Base-by-base conservation (phyloP, 1,139 yeast species). In the Pichia inconspicua region DNA sequence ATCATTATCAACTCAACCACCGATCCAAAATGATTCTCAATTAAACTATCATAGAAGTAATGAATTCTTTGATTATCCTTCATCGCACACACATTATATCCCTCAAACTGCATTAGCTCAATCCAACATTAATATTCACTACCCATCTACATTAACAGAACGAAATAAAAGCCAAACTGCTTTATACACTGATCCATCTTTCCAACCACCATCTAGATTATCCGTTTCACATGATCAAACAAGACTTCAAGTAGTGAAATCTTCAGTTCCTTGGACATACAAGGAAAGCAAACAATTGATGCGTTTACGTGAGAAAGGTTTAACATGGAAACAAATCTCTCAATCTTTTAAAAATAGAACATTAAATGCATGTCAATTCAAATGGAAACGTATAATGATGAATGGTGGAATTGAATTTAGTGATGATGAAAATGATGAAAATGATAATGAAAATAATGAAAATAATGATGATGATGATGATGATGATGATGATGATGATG, bases 261-360 rank as follows among this genome's bases (percentile, higher is more conserved):
- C 88, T 0, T 46, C 51, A 7, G 48, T 45, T 25, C 51, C 51
- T 7, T 82, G 90, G 90, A 85, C 80, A 56, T 80, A 85, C 2
- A 80, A 79, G 58, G 89, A 82, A 62, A 89, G 82, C 59, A 66
- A 77, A 34, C 67, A 82, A 42, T 67, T 83, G 51, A 74, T 84
- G 71, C 84, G 80, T 59, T 68, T 83, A 58, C 82, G 82, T 60
- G 89, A 82, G 61, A 75, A 74, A 59, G 81, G 81, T 58, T 67
- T 83, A 51, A 88, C 89, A 0, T 82, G 90, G 90, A 82, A 81
- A 63, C 88, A 82, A 56, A 82, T 83, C 45, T 80, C 88, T 9
- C 70, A 77, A 47, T 77, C 82, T 59, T 83, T 82, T 63, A 71
- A 70, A 45, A 78, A 79, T 62, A 68, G 90, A 63, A 83, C 89